Evolutionary conservation across 345 rosid species (phyloP).

Genomic region (Eucalyptus albens): DNA sequence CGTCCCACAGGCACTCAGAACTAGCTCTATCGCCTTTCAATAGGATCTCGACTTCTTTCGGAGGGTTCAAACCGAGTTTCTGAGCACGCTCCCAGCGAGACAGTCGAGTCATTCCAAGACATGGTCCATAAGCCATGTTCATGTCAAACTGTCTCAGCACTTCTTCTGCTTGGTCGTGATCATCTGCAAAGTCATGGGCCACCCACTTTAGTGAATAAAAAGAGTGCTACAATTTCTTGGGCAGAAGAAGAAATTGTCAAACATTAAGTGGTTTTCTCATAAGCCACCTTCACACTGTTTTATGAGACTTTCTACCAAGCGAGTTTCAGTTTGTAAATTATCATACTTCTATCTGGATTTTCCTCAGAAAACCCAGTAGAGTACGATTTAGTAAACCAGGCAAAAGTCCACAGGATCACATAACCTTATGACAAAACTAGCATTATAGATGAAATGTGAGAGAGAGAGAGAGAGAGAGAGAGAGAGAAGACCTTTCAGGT

Average conservation of each 20-base stretch:
- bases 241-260: neutral
- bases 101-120: conserved; percentile 58
- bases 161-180: conserved; percentile 26
- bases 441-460: neutral
- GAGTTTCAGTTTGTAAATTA: neutral
- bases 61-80: conserved; percentile 60
- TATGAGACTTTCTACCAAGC: neutral
- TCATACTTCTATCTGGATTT: neutral
- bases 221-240: neutral
- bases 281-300: neutral
- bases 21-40: conserved; percentile 31
- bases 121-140: conserved; percentile 80
- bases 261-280: neutral
- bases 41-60: conserved; percentile 28
- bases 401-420: neutral
- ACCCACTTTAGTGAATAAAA: neutral
- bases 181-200: conserved; percentile 14
- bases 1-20: conserved; percentile 50
- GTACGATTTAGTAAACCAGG: neutral
- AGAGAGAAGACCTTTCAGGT: conserved; percentile 28
- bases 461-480: neutral
- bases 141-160: conserved; percentile 66
- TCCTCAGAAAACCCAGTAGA: neutral
- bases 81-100: conserved; percentile 75
- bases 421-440: neutral